Conservation (phyloP, 1,284 basidiomycete genomes). For the Microbotryum lychnidis-dioicae region DNA sequence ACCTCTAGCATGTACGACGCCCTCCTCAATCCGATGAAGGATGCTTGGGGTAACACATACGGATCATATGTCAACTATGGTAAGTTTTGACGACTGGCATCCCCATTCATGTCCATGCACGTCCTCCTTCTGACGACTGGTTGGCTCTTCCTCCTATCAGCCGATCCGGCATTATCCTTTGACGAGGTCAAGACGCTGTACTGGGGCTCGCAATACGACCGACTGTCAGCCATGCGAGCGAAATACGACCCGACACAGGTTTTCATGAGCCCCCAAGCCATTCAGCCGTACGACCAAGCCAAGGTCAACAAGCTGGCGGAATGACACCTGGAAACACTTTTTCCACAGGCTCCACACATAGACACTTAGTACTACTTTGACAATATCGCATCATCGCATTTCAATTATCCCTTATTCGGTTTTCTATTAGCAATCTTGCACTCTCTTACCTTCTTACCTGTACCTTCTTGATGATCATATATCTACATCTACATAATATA, state of each 20-base stretch:
- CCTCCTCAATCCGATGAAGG: conserved; percentile 19
- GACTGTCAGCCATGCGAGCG: conserved; percentile 12
- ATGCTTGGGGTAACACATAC: neutral
- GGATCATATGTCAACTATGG: conserved; percentile 27
- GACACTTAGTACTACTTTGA: too few relatives aligned
- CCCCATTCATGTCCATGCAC: neutral
- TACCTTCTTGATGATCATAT: too few relatives aligned
- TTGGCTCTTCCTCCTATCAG: neutral
- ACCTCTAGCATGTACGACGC: conserved; percentile 19
- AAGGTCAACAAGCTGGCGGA: neutral
- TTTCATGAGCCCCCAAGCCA: conserved; percentile 22
- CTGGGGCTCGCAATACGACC: conserved; percentile 26
- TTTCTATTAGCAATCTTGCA: too few relatives aligned
- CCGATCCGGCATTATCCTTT: conserved; percentile 16
- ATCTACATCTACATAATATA: too few relatives aligned
- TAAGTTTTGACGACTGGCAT: neutral
- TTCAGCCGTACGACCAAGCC: conserved; percentile 1
- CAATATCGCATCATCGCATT: too few relatives aligned
- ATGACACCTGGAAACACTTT: too few relatives aligned
- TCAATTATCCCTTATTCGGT: too few relatives aligned
- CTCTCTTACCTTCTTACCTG: too few relatives aligned
- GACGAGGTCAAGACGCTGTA: conserved; percentile 18
- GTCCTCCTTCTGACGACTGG: neutral
- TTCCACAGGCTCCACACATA: too few relatives aligned
- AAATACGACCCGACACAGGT: conserved; percentile 19